A percentile compares a stretch with the other conserved stretches of the same genome.
These are phyloP conservation scores for Trametes cubensis DNA, from an alignment of 768 basidiomycete species.

Conservation along the genomic window DNA sequence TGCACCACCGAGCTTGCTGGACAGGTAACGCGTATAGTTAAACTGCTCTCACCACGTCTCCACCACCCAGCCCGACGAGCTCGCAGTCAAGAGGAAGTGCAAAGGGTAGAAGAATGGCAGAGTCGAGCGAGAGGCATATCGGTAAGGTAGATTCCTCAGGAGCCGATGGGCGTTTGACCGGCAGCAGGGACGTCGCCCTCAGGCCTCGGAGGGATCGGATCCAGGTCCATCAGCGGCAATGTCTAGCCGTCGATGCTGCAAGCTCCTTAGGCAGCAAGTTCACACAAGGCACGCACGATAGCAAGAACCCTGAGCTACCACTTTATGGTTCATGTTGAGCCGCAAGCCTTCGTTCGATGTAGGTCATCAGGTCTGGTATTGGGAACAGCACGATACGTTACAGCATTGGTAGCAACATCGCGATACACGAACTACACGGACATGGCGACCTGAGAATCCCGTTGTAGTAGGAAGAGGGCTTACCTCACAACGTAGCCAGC, in stretches of 20 bases:
- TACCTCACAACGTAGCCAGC: no score
- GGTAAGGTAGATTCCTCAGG: background rate
- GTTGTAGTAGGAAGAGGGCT: no score
- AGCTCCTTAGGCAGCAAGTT: background rate
- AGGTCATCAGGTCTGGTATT: no score
- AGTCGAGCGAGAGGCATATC: background rate
- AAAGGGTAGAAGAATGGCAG: background rate
- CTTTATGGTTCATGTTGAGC: no score
- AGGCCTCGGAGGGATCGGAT: background rate
- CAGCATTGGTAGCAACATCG: no score
- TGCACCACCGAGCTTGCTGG: background rate
- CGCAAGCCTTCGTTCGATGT: no score
- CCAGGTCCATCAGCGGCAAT: slow-evolving; percentile 8
- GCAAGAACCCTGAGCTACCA: no score
- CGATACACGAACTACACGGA: no score
- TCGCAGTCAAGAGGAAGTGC: background rate
- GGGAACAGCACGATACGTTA: no score
- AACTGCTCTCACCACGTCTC: no score
- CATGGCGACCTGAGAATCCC: no score
- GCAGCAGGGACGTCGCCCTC: slow-evolving; percentile 9
- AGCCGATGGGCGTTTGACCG: slow-evolving; percentile 9
- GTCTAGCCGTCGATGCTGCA: background rate
- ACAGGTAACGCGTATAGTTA: background rate
- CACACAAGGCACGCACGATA: no score
- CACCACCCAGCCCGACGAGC: background rate